phyloP scores from a whole-genome alignment of 2,329 filamentous ascomycete genomes.

The Fusarium sp. region DNA sequence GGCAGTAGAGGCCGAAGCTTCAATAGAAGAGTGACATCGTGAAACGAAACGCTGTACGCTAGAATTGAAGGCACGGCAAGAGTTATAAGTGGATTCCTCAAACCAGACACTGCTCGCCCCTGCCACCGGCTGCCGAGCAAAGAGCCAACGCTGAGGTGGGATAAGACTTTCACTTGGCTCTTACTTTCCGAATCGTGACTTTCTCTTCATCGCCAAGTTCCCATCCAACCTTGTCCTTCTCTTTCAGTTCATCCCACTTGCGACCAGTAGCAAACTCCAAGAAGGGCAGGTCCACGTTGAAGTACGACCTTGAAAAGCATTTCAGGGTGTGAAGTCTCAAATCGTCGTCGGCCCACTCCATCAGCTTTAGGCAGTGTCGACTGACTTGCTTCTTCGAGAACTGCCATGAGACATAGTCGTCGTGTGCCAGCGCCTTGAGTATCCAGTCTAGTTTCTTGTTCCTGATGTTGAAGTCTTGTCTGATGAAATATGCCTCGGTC shows the following conservation, averaged over 20 bases:
- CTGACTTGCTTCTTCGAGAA: slow-evolving; percentile 76
- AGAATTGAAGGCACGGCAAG: background rate
- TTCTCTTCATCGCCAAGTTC: slow-evolving; percentile 72
- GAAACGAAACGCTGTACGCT: background rate
- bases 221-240: slow-evolving; percentile 84
- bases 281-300: slow-evolving; percentile 74
- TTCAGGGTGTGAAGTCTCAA: slow-evolving; percentile 82
- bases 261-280: slow-evolving; percentile 74
- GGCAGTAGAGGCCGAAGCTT: background rate
- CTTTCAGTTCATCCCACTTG: slow-evolving; percentile 76
- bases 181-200: slow-evolving; percentile 77
- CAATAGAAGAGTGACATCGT: background rate
- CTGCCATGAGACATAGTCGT: slow-evolving; percentile 86
- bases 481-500: slow-evolving; percentile 75
- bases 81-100: background rate
- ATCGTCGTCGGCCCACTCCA: slow-evolving; percentile 82
- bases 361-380: slow-evolving; percentile 79
- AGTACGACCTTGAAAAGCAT: slow-evolving; percentile 84
- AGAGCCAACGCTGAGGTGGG: slow-evolving; percentile 2
- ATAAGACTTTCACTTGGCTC: slow-evolving; percentile 46
- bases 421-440: slow-evolving; percentile 76
- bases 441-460: slow-evolving; percentile 76
- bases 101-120: slow-evolving; percentile 3
- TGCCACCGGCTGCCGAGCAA: background rate
- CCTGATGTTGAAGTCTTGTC: slow-evolving; percentile 66